Percentiles rank a stretch among this genome's conserved stretches.
Conservation (phyloP, 768 basidiomycete species). For the Exidia glandulosa region DNA sequence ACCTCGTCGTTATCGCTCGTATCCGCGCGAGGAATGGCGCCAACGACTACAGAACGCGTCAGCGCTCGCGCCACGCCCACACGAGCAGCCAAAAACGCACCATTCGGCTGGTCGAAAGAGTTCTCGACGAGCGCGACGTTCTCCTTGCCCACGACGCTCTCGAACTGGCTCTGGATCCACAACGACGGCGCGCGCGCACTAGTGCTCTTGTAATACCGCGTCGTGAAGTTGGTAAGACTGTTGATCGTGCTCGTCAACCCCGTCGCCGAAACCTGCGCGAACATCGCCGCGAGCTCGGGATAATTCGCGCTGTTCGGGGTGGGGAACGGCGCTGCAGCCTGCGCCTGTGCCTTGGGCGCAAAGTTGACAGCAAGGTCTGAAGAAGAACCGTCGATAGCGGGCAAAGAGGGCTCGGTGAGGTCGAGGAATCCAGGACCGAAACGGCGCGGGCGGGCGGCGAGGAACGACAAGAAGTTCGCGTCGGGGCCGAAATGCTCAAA, state of each 20-base stretch:
- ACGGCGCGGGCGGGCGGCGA: background rate
- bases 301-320: background rate
- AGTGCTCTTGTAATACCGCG: conserved; percentile 2
- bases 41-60: background rate
- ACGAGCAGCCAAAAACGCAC: too few species aligned
- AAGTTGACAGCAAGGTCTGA: too few species aligned
- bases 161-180: background rate
- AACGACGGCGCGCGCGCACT: background rate
- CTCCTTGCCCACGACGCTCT: background rate
- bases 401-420: background rate
- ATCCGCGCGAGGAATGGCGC: background rate
- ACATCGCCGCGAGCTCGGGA: background rate
- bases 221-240: background rate
- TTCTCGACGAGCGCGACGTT: conserved; percentile 2
- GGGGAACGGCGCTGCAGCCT: background rate
- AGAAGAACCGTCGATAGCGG: background rate
- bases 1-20: background rate
- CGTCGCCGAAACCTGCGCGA: background rate
- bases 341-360: background rate
- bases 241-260: background rate
- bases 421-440: background rate
- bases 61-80: too few species aligned
- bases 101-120: conserved; percentile 3
- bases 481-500: too few species aligned
- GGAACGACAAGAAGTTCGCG: background rate